These are phyloP conservation scores for Mangifera indica DNA, from an alignment of 345 rosid species.

Conservation along the genomic window DNA sequence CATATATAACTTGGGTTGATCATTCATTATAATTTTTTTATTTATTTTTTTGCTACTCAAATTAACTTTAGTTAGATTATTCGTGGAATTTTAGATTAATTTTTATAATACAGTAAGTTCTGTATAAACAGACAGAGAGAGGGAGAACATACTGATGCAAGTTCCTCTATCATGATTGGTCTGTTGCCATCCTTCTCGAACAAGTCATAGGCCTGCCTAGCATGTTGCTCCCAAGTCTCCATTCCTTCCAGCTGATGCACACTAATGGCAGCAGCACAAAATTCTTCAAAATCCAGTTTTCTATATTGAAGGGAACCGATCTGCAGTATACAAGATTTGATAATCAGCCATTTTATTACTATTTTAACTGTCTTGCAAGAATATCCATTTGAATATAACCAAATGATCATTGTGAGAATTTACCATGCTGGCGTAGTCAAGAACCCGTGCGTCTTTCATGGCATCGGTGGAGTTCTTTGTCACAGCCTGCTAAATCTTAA, in stretches of 20 bases:
- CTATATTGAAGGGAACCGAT: conserved; percentile 65
- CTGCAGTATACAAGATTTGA: conserved; percentile 41
- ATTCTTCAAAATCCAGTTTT: conserved; percentile 85
- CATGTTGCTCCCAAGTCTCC: conserved; percentile 86
- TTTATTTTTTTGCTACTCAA: no score
- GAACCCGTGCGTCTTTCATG: conserved; percentile 75
- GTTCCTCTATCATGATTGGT: conserved; percentile 83
- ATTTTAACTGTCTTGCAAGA: not conserved
- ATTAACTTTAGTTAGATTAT: no score
- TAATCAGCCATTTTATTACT: conserved; percentile 3
- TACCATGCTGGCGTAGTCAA: conserved; percentile 70
- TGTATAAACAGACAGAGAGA: conserved; percentile 13
- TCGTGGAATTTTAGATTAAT: no score
- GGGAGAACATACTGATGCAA: conserved; percentile 63
- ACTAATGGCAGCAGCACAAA: conserved; percentile 80
- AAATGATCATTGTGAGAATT: conserved; percentile 5
- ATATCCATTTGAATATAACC: not conserved
- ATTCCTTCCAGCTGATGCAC: conserved; percentile 90
- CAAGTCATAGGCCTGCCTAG: conserved; percentile 73
- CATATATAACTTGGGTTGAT: no score
- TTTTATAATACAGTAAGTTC: no score
- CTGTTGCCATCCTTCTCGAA: conserved; percentile 89
- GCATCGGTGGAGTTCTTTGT: conserved; percentile 69
- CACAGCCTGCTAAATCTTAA: conserved; percentile 45
- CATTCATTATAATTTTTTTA: no score